Conservation (phyloP, 2,329 filamentous ascomycete species). For the Colletotrichum karsti region DNA sequence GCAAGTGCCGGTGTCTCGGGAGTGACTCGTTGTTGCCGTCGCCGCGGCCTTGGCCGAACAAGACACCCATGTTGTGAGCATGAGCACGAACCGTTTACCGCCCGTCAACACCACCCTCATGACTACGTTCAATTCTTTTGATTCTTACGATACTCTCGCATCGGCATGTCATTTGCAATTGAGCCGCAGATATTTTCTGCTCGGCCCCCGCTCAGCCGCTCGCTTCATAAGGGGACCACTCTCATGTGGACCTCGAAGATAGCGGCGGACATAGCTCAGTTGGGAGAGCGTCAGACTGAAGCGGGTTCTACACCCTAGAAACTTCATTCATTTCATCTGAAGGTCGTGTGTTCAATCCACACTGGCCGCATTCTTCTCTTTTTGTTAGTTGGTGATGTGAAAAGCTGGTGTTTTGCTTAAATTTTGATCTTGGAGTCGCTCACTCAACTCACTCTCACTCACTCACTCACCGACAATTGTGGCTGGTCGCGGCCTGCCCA, state of each 20-base stretch:
- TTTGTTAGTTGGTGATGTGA: background rate
- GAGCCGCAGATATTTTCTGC: background rate
- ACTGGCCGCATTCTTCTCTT: conserved; percentile 26
- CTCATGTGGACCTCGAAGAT: background rate
- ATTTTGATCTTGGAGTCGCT: no score
- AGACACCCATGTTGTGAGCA: background rate
- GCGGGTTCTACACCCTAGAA: conserved; percentile 10
- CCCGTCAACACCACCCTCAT: background rate
- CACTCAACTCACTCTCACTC: no score
- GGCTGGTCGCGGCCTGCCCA: no score
- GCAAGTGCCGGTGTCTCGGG: background rate
- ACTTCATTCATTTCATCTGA: conserved; percentile 27
- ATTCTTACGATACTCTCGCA: background rate
- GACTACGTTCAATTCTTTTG: background rate
- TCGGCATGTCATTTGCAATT: background rate
- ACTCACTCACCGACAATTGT: no score
- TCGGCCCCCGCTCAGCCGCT: background rate
- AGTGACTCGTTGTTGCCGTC: background rate
- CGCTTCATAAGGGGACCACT: background rate
- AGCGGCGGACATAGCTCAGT: conserved; percentile 29
- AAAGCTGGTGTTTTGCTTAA: background rate
- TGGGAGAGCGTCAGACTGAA: conserved; percentile 30
- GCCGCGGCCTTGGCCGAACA: background rate
- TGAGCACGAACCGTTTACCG: background rate
- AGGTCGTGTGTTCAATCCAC: conserved; percentile 30